Percentiles rank a stretch among this genome's conserved stretches.
Conservation (phyloP, 768 basidiomycete genomes). For the Asterophora parasitica region DNA sequence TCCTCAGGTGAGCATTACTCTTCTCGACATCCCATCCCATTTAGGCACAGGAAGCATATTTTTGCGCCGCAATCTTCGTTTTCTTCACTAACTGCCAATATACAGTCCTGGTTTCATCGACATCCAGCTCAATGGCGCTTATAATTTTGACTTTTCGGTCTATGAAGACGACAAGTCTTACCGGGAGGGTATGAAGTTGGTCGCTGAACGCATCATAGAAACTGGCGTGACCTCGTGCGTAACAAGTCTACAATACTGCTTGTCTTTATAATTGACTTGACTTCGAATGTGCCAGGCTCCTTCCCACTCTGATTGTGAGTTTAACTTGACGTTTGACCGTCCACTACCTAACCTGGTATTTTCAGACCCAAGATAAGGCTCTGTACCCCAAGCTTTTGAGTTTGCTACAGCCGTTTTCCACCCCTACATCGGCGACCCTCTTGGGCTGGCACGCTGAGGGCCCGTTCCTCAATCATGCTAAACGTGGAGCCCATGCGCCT, state of each 20-base stretch:
- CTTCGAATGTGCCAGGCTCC: constrained; percentile 36
- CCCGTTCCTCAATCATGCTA: constrained; percentile 78
- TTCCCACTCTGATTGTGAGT: constrained; percentile 71
- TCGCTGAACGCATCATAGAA: constrained; percentile 75
- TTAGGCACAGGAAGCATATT: neutral
- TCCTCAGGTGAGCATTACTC: constrained; percentile 57
- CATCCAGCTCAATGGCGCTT: constrained; percentile 87
- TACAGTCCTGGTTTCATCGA: constrained; percentile 80
- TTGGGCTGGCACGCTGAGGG: constrained; percentile 93
- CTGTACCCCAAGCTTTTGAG: constrained; percentile 67
- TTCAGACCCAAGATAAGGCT: constrained; percentile 72
- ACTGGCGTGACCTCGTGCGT: constrained; percentile 86
- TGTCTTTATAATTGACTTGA: constrained; percentile 4
- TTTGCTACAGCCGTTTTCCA: constrained; percentile 64
- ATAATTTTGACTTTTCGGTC: constrained; percentile 83
- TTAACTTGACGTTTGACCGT: neutral
- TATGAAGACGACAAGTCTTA: constrained; percentile 72
- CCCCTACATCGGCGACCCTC: constrained; percentile 60
- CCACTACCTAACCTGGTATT: neutral
- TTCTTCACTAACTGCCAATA: neutral
- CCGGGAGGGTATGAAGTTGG: constrained; percentile 56
- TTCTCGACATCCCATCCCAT: neutral
- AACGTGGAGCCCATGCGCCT: constrained; percentile 79
- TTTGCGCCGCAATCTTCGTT: neutral
- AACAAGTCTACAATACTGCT: constrained; percentile 4